Base-by-base conservation (phyloP, 441 rosid genomes). In the Codiaeum variegatum region DNA sequence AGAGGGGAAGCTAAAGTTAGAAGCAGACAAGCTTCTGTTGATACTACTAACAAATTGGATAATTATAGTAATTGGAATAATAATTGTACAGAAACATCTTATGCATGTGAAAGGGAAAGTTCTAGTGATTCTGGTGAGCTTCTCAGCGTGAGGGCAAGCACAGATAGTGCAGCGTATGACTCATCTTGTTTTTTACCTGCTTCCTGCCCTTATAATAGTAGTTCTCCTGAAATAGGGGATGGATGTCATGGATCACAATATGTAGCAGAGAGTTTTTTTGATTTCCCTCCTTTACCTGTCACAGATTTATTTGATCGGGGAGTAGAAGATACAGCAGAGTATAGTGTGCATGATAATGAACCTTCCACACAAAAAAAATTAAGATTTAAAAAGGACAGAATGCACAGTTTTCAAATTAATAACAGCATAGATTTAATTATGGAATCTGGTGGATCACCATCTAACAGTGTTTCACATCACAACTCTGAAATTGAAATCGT, bases 361-460 rank as follows among this genome's bases (percentile, higher is more conserved):
- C 67, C 76, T 77, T 71, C 84, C 71, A 18, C 81, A 59, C 85
- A 31, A 66, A 72, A 63, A 68, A 78, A 59, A 49, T 73, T 83
- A 79, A 78, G 76, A 74, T 77, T 69, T 71, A 83, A 79, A 66
- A 84, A 83, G 69, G 88, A 78, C n/a, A 79, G 70, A 72, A 84
- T 85, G 93, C 92, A 88, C 73, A 89, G 84, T 84, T 91, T 89
- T 79, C 88, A 79, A 81, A 88, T 91, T 81, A 83, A 80, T 80
- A 87, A 88, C 85, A 89, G 87, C 77, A 79, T 85, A 75, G 97
- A 90, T 72, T 83, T 91, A 83, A 80, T 89, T 83, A 85, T 91
- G 79, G 97, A 91, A 70, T 85, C 85, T 65, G 73, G 66, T 56
- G 85, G 81, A 71, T 82, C 85, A 67, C 77, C 83, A 66, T 82